Percentiles rank a stretch among this genome's conserved stretches.
phyloP scores from a whole-genome alignment of 345 rosid genomes.

The Ceriops decandra region DNA sequence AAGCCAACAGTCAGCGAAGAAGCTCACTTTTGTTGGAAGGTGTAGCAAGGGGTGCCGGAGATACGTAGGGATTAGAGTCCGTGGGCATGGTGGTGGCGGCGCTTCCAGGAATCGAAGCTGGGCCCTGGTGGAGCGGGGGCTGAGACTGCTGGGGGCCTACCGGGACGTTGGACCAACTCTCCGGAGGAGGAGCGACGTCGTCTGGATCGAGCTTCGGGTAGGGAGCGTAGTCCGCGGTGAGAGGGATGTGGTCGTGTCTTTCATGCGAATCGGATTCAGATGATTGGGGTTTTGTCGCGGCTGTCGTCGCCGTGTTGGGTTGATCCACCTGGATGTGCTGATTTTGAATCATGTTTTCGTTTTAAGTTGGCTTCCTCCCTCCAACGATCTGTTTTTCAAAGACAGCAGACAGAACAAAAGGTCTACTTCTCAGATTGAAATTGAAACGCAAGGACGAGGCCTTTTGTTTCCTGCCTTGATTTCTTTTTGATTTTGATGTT shows the following conservation, averaged over 20 bases:
- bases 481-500: neutral
- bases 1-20: neutral
- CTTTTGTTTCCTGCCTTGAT: neutral
- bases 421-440: neutral
- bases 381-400: neutral
- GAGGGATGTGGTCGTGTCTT: conserved; percentile 16
- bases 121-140: conserved; percentile 13
- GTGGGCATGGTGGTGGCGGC: conserved; percentile 78
- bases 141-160: conserved; percentile 22
- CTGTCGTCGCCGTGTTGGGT: neutral
- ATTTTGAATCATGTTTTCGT: neutral
- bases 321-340: conserved; percentile 7
- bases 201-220: conserved; percentile 81
- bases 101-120: conserved; percentile 41
- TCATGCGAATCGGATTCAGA: neutral
- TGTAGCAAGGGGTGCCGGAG: conserved; percentile 40
- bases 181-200: conserved; percentile 64
- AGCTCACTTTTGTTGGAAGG: conserved; percentile 57
- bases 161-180: conserved; percentile 33
- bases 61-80: conserved; percentile 78
- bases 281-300: conserved; percentile 2
- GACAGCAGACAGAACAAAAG: neutral
- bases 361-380: neutral
- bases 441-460: neutral
- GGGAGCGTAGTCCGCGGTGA: conserved; percentile 74